A percentile compares a stretch with the other conserved stretches of the same genome.
phyloP scores from a whole-genome alignment of 2,329 filamentous ascomycete species.

The Colletotrichum cereale region DNA sequence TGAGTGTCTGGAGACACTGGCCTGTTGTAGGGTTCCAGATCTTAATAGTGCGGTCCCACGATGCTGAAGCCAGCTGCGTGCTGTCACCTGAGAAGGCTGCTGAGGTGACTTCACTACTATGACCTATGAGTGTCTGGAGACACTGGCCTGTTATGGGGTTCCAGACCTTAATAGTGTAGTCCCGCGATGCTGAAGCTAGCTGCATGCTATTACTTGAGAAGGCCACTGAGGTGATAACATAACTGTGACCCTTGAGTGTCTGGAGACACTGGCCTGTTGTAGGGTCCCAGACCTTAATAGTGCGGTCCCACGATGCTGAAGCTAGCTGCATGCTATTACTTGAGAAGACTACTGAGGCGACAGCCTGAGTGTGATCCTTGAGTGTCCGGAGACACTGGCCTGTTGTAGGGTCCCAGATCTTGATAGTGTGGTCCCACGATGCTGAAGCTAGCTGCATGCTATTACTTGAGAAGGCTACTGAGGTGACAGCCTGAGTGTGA shows the following conservation, averaged over 20 bases:
- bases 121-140: not conserved
- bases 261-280: not conserved
- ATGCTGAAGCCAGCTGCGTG: not conserved
- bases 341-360: not conserved
- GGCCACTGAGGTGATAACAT: not conserved
- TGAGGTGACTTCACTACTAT: not conserved
- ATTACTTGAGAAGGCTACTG: not conserved
- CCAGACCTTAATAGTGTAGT: not conserved
- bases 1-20: not conserved
- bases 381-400: not conserved
- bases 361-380: rapidly evolving
- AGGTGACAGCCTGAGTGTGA: not conserved
- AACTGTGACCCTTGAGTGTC: not conserved
- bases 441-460: not conserved
- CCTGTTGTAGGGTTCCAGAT: not conserved
- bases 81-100: not conserved
- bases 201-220: not conserved
- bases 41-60: not conserved
- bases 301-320: not conserved
- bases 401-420: not conserved
- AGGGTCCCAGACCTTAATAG: not conserved
- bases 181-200: not conserved
- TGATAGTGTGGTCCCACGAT: rapidly evolving
- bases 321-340: not conserved
- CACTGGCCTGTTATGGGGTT: not conserved